Conservation (phyloP, 169 alveolate genomes). For the Cryptosporidium ubiquitum region DNA sequence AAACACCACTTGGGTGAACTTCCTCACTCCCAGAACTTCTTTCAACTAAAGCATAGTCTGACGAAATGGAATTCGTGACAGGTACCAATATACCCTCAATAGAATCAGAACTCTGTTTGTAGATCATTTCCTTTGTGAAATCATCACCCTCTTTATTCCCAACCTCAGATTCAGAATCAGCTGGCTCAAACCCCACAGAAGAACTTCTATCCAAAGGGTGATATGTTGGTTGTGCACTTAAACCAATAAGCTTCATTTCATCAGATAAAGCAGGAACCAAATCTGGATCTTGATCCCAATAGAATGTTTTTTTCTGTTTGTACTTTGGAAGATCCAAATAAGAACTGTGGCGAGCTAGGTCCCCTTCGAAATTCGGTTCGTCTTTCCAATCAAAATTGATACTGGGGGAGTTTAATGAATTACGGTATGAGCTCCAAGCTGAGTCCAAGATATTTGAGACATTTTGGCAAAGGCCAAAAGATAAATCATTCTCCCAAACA, state of each 20-base stretch:
- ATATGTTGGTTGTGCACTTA: constrained; percentile 36
- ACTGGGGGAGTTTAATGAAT: constrained; percentile 23
- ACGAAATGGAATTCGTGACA: neutral
- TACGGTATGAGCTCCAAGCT: constrained; percentile 38
- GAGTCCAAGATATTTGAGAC: constrained; percentile 55
- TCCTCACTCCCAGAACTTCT: neutral
- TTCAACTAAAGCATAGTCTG: neutral
- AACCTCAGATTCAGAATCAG: neutral
- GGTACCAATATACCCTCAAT: constrained; percentile 31
- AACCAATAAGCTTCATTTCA: constrained; percentile 26
- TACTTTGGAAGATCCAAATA: neutral
- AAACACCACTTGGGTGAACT: neutral
- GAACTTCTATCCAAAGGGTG: neutral
- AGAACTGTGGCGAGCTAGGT: neutral
- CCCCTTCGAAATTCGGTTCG: neutral
- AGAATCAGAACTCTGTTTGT: neutral
- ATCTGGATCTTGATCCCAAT: constrained; percentile 60
- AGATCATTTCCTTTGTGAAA: neutral
- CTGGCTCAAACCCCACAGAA: neutral
- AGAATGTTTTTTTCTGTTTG: constrained; percentile 34
- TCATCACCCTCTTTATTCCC: neutral
- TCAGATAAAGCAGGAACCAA: constrained; percentile 46
- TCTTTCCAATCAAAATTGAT: constrained; percentile 46
- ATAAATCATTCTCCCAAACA: constrained; percentile 11
- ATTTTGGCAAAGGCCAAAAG: constrained; percentile 43